Conservation (phyloP, 306 rosid species). For the Lotus japonicus region DNA sequence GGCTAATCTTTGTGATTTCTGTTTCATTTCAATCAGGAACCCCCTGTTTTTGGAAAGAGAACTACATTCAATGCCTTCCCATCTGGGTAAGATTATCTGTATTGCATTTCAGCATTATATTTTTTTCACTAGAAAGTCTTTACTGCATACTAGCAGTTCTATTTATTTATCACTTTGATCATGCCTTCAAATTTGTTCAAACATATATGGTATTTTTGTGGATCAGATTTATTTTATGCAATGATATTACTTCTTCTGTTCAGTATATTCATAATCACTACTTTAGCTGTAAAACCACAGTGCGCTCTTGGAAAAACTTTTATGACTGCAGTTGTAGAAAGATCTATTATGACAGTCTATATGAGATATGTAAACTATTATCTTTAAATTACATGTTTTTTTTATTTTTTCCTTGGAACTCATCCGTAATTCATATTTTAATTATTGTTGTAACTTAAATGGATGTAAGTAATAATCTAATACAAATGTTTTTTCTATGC, state of each 20-base stretch:
- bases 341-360: not conserved
- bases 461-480: too few species aligned
- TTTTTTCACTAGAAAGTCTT: not conserved
- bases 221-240: not conserved
- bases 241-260: not conserved
- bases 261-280: not conserved
- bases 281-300: not conserved
- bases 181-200: not conserved
- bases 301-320: not conserved
- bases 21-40: conserved; percentile 56
- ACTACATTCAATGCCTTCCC: conserved; percentile 41
- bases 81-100: conserved; percentile 56
- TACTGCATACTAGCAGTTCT: not conserved
- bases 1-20: conserved; percentile 20
- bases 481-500: not conserved
- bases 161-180: not conserved
- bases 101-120: not conserved
- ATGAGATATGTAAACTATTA: not conserved
- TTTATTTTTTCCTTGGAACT: not conserved
- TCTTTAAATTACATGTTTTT: not conserved
- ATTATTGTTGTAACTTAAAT: not conserved
- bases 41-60: conserved; percentile 84
- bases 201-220: not conserved
- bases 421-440: not conserved
- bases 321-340: not conserved